phyloP scores from a whole-genome alignment of 805 yeast species.

The Candida oleophila region DNA sequence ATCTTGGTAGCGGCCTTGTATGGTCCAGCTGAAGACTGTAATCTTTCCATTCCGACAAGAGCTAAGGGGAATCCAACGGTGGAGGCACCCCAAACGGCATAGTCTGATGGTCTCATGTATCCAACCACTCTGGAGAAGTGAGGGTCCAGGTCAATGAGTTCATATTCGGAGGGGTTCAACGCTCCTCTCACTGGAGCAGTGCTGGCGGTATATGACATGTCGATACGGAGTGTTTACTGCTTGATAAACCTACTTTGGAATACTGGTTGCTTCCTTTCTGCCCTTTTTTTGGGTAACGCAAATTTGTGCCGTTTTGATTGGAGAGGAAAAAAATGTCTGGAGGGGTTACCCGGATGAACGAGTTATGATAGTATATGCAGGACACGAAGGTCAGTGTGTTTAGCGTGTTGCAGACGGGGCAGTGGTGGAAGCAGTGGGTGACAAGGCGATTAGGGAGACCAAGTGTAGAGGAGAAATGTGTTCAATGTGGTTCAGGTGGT shows the following conservation, averaged over 20 bases:
- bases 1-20: slow-evolving; percentile 49
- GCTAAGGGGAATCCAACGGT: slow-evolving; percentile 44
- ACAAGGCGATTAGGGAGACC: too few species aligned
- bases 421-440: too few species aligned
- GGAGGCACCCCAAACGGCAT: slow-evolving; percentile 44
- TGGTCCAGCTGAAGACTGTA: slow-evolving; percentile 42
- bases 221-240: background rate
- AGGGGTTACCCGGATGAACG: background rate
- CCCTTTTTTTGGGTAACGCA: background rate
- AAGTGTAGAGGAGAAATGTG: too few species aligned
- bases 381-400: too few species aligned
- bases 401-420: too few species aligned
- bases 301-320: background rate
- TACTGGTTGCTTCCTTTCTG: too few species aligned
- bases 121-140: slow-evolving; percentile 68
- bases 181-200: slow-evolving; percentile 42
- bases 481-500: too few species aligned
- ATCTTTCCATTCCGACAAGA: slow-evolving; percentile 41
- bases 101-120: slow-evolving; percentile 71
- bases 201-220: slow-evolving; percentile 39
- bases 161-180: slow-evolving; percentile 39
- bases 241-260: too few species aligned
- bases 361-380: slow-evolving; percentile 4
- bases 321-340: background rate
- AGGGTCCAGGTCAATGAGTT: slow-evolving; percentile 75